phyloP scores from a whole-genome alignment of 2,329 filamentous ascomycete species.

The Aspergillus jensenii region DNA sequence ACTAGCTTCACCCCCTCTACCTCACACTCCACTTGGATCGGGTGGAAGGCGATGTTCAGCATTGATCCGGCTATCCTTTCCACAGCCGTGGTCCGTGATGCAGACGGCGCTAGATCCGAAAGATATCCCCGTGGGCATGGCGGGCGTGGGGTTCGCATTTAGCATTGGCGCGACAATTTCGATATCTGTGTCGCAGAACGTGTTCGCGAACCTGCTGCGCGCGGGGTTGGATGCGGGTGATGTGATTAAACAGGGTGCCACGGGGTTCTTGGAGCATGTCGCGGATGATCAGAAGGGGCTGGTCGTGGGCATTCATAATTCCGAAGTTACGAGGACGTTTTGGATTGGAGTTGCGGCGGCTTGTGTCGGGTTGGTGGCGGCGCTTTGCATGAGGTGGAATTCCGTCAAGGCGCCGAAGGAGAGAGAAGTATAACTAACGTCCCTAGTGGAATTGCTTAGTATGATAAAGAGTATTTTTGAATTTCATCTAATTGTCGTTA shows the following conservation, averaged over 20 bases:
- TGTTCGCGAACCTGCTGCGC: not conserved
- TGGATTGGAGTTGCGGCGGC: not conserved
- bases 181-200: not conserved
- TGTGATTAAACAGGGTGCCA: not conserved
- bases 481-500: too few relatives aligned
- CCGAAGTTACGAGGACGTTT: not conserved
- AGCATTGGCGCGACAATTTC: not conserved
- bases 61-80: not conserved
- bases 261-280: not conserved
- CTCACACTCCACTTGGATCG: not conserved
- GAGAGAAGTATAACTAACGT: not conserved
- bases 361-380: not conserved
- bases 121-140: not conserved
- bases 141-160: not conserved
- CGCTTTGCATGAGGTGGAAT: not conserved
- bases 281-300: too few relatives aligned
- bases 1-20: not conserved
- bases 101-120: not conserved
- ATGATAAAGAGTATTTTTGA: too few relatives aligned
- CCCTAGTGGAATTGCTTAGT: too few relatives aligned
- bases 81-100: not conserved
- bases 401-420: not conserved
- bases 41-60: not conserved
- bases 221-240: not conserved
- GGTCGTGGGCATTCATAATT: too few relatives aligned